Base-by-base conservation (phyloP, 73 alveolate species). In the Stentor coeruleus region DNA sequence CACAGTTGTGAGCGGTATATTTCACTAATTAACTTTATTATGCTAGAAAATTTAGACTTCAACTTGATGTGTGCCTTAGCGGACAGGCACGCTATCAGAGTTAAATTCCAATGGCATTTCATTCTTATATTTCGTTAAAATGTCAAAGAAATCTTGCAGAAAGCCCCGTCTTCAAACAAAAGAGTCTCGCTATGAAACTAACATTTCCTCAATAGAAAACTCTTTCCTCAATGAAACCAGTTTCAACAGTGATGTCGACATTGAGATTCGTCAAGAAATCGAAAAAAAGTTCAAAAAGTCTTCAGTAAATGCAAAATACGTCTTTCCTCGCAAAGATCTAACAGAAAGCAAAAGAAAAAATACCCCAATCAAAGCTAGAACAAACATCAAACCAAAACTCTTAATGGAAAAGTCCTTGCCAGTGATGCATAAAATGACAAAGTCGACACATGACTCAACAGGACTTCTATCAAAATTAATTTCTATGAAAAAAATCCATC, bases 231-330 rank as follows among this genome's bases (percentile, higher is more conserved):
- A 75, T 26, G 83, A 75, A 75, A 40, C 72, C 30, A 75, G 83
- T 35, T 75, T 75, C 38, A 75, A 36, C 77, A 40, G 72, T 38
- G 83, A 75, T n/a, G 39, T 75, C 38, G 83, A 75, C 38, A 31
- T 39, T 20, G 83, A 75, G 11, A 75, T 75, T 2, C 14, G 83
- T n/a, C 35, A 14, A 40, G 72, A 75, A 37, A 75, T 75, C 15
- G 83, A 75, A 38, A 26, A n/a, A 33, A 75, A 75, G 33, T 75
- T 39, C 38, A 75, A 75, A 39, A 39, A 75, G 2, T 39, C 74
- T 40, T n/a, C 26, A 1, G 38, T 35, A 14, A 75, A 75, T 40
- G 20, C 59, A 40, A 75, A 75, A 14, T 75, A 75, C 38, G 74
- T 39, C n/a, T 75, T 75, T 40, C 83, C 83, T n/a, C 26, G 83